Percentiles rank a stretch among this genome's conserved stretches.
phyloP scores from a whole-genome alignment of 1,139 yeast genomes.

The Lodderomyces elongisporus region DNA sequence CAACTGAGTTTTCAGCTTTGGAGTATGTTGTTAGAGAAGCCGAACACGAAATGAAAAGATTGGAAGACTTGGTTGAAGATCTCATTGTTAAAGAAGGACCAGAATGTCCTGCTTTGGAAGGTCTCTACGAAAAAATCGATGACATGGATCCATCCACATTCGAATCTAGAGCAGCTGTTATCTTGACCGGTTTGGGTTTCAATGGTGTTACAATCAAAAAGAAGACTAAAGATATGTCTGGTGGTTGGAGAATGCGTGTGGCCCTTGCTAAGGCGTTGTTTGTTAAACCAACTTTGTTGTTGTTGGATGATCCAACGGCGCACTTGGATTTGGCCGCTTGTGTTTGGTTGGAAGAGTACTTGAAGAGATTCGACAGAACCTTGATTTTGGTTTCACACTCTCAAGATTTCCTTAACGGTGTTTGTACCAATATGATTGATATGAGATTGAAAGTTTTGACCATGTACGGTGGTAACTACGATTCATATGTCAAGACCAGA shows the following conservation, averaged over 20 bases:
- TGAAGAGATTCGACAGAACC: constrained; percentile 89
- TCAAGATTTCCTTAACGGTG: constrained; percentile 99
- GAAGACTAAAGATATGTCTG: constrained; percentile 98
- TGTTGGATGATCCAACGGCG: constrained; percentile 98
- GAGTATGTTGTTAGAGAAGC: constrained; percentile 98
- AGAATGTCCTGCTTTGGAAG: constrained; percentile 81
- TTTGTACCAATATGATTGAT: constrained; percentile 95
- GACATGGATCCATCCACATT: constrained; percentile 94
- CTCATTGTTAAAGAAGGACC: constrained; percentile 90
- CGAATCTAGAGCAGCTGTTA: constrained; percentile 94
- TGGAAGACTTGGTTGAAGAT: constrained; percentile 90
- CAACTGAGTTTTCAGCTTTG: constrained; percentile 85
- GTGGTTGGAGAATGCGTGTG: constrained; percentile 96
- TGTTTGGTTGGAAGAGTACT: constrained; percentile 99
- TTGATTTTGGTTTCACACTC: constrained; percentile 96
- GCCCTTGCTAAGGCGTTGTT: constrained; percentile 82
- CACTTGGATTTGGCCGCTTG: constrained; percentile 99
- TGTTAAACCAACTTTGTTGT: constrained; percentile 80
- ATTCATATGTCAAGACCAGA: constrained; percentile 92
- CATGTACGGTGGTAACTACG: constrained; percentile 97
- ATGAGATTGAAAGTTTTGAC: constrained; percentile 75
- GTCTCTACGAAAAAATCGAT: constrained; percentile 91
- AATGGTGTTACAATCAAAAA: constrained; percentile 71
- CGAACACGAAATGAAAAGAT: constrained; percentile 81
- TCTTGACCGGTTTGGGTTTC: constrained; percentile 96